Base-by-base conservation (phyloP, 2,329 filamentous ascomycete species). In the Colletotrichum sp. region DNA sequence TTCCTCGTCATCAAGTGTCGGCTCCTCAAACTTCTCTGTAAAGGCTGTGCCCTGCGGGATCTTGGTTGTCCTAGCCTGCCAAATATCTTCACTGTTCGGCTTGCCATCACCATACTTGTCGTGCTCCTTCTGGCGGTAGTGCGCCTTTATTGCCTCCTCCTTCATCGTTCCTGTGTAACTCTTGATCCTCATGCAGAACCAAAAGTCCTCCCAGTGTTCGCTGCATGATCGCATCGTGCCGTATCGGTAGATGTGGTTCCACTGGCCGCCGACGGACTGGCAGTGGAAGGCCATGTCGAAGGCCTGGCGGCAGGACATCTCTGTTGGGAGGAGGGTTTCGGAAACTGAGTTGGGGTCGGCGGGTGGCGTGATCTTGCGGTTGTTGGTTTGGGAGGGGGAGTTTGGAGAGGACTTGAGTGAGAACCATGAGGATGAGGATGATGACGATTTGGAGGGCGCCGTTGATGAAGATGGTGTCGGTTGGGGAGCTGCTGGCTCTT, bases 281-380 rank as follows among this genome's bases (percentile, higher is more conserved):
- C 97, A 99, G 89, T 96, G 95, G 90, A 96, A 98, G 75, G 96
- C 96, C 78, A 92, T 90, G 87, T 99, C 97, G 87, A 99, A 99
- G 80, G 96, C 94, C 77, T 93, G 90, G 68, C 95, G 94, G 88
- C 97, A 99, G 81, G 94, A 96, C 93, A 99, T 97, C 68, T 90
- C 92, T 57, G 92, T 93, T 0, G 95, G 95, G 77, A 97, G 94
- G 67, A 95, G 89, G 77, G 93, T 91, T 78, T 95, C 92, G 79
- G 93, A 90, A 74, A 94, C 84, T 74, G 88, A 84, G 77, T 87
- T 85, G 76, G 81, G 81, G 63, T 77, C 77, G 13, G 85, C 82
- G 9, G 82, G 79, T 55, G 72, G 13, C 66, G 69, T 36, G 73
- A 75, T 66, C 48, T 75, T 77, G 59, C 79, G 78, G 32, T 79